Percentiles rank a stretch among this genome's conserved stretches.
These are phyloP conservation scores for Penicillium sp. DNA, from an alignment of 2,329 filamentous ascomycete species.

Conservation along the genomic window DNA sequence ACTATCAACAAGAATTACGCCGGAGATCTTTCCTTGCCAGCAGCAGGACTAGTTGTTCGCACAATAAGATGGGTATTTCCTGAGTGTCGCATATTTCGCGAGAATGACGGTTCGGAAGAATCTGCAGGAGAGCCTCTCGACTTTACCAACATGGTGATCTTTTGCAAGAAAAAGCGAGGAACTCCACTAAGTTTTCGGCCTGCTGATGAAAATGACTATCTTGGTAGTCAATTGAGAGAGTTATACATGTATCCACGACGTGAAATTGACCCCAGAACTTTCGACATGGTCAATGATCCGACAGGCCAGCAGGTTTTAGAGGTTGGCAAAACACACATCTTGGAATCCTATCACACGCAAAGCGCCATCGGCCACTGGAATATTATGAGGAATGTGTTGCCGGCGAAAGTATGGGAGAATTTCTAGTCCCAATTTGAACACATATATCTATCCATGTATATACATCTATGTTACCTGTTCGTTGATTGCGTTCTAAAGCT, in stretches of 20 bases:
- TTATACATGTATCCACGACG: constrained; percentile 68
- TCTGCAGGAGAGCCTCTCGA: constrained; percentile 56
- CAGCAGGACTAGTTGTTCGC: constrained; percentile 72
- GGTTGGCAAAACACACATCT: constrained; percentile 57
- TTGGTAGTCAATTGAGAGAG: constrained; percentile 66
- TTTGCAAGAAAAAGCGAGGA: constrained; percentile 67
- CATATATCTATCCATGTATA: neutral
- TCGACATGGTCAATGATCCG: constrained; percentile 41
- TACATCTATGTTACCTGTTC: neutral
- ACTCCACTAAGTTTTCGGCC: constrained; percentile 61
- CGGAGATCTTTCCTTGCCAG: constrained; percentile 74
- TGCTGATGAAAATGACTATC: constrained; percentile 61
- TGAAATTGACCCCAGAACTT: constrained; percentile 55
- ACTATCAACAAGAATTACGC: constrained; percentile 72
- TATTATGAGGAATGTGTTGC: constrained; percentile 84
- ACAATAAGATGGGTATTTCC: constrained; percentile 82
- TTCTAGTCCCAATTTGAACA: constrained; percentile 56
- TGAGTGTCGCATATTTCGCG: constrained; percentile 87
- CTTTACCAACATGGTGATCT: constrained; percentile 95
- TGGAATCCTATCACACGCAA: constrained; percentile 68
- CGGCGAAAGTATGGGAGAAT: constrained; percentile 74
- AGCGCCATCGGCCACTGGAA: constrained; percentile 83
- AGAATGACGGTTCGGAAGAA: constrained; percentile 48
- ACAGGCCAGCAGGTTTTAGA: constrained; percentile 34
- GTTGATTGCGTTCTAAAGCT: neutral